phyloP scores from a whole-genome alignment of 164 flowering plant genomes.

The Umbilicus rupestris region DNA sequence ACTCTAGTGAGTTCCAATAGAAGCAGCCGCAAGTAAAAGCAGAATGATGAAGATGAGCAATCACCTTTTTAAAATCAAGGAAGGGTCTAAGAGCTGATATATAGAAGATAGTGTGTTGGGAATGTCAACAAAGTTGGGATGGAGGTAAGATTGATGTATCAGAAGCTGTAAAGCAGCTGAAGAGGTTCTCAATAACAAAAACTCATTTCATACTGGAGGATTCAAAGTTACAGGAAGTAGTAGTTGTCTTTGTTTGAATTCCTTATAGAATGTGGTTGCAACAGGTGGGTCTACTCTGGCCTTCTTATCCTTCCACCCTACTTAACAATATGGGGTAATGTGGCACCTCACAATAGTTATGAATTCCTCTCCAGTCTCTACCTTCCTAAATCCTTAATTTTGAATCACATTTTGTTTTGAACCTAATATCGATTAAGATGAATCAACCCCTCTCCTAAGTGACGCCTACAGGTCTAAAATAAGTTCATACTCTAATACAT shows the following conservation, averaged over 20 bases:
- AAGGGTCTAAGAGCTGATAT: no score
- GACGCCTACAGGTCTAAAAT: no score
- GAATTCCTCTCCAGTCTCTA: background rate
- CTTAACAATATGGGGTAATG: background rate
- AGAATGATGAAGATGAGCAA: background rate
- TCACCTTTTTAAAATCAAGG: no score
- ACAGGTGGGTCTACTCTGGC: background rate
- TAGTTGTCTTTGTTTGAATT: background rate
- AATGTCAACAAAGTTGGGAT: background rate
- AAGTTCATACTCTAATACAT: no score
- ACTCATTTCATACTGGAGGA: background rate
- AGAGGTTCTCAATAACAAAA: background rate
- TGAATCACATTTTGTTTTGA: no score
- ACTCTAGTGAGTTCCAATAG: no score
- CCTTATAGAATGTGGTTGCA: background rate
- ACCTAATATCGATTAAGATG: no score
- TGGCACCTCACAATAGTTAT: background rate
- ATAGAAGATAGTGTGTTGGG: background rate
- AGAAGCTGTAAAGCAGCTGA: background rate
- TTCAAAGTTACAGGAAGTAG: background rate
- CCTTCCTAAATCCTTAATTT: no score
- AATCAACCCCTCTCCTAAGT: no score
- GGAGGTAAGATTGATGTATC: background rate
- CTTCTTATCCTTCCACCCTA: background rate
- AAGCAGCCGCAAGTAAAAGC: no score